Conservation (phyloP, 2,329 filamentous ascomycete genomes). For the Cladophialophora chaetospira region DNA sequence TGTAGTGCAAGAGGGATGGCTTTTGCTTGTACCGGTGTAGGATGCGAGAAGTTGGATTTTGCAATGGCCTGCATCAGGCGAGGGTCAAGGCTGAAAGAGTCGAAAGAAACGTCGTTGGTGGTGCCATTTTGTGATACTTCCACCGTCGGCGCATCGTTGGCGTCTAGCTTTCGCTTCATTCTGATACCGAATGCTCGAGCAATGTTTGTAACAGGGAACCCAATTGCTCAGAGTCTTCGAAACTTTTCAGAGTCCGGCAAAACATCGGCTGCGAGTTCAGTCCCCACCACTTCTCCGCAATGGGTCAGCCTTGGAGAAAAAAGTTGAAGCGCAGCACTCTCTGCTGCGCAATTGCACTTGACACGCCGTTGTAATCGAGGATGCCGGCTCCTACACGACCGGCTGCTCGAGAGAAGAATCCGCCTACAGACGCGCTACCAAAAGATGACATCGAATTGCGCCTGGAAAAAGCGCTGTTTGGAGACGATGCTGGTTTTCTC, state of each 20-base stretch:
- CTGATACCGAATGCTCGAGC: constrained; percentile 19
- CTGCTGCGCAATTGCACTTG: too few relatives aligned
- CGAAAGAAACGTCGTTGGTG: constrained; percentile 60
- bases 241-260: constrained; percentile 5
- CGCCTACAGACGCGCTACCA: constrained; percentile 46
- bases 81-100: constrained; percentile 76
- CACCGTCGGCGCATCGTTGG: constrained; percentile 48
- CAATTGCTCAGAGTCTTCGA: background rate
- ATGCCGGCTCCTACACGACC: constrained; percentile 12
- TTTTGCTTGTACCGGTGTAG: constrained; percentile 84
- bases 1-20: constrained; percentile 86
- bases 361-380: background rate
- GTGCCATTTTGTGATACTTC: constrained; percentile 32
- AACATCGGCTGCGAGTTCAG: constrained; percentile 1
- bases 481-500: constrained; percentile 80
- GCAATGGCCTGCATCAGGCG: constrained; percentile 83
- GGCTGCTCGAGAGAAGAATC: background rate
- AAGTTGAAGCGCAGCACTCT: background rate
- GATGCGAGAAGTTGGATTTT: constrained; percentile 78
- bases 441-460: constrained; percentile 84
- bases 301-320: background rate
- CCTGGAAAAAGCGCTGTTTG: constrained; percentile 84
- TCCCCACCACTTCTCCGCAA: background rate
- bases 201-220: background rate
- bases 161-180: constrained; percentile 56